Evolutionary conservation across 2,329 filamentous ascomycete genomes (phyloP).

Genomic region (Orbilia javanica): DNA sequence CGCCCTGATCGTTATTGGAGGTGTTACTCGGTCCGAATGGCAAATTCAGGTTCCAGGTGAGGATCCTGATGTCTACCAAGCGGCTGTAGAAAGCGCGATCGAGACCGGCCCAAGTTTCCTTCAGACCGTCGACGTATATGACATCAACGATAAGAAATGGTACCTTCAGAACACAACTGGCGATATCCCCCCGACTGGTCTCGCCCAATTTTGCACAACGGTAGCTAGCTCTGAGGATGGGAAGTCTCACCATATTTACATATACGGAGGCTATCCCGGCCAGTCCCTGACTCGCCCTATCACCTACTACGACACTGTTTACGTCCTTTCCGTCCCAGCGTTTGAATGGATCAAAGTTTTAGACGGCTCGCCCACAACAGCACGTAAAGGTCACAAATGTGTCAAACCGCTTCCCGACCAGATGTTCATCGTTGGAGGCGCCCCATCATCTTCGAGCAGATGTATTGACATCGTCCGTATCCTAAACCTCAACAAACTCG

Average conservation of each 20-base stretch:
- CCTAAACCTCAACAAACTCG: conserved; percentile 61
- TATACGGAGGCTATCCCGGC: conserved; percentile 61
- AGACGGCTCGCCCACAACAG: conserved; percentile 45
- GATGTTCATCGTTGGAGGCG: conserved; percentile 62
- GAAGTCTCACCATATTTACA: conserved; percentile 60
- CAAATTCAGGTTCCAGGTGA: neutral
- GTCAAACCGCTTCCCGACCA: conserved; percentile 64
- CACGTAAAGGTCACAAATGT: conserved; percentile 61
- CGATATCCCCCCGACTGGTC: conserved; percentile 58
- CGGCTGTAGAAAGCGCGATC: conserved; percentile 26
- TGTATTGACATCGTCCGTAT: conserved; percentile 63
- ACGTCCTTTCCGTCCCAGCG: conserved; percentile 62
- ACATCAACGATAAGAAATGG: conserved; percentile 60
- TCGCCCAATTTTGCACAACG: conserved; percentile 61
- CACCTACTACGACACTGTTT: conserved; percentile 60
- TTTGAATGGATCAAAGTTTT: conserved; percentile 62
- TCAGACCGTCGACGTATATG: conserved; percentile 60
- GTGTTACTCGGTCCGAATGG: conserved; percentile 50
- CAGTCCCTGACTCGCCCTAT: conserved; percentile 29
- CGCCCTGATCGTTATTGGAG: conserved; percentile 61
- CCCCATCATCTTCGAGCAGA: conserved; percentile 10
- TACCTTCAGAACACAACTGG: conserved; percentile 54
- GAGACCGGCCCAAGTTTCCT: conserved; percentile 58
- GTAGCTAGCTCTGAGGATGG: conserved; percentile 60
- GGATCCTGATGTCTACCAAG: neutral